phyloP scores from a whole-genome alignment of 495 filamentous ascomycete species.

The Mycothermus thermophilus region DNA sequence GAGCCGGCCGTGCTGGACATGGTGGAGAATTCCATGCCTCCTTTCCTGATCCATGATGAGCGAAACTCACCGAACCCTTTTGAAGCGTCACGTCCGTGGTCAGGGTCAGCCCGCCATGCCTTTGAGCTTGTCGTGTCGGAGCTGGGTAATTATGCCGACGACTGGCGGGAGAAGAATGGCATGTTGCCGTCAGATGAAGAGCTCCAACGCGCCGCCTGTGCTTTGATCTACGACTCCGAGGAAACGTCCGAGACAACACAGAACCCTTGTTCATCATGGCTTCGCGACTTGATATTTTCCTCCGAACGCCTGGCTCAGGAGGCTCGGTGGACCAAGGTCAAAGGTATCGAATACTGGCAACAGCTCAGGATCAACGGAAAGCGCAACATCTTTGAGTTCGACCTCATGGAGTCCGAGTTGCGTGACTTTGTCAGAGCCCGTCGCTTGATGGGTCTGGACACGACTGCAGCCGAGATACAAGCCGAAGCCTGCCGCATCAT shows the following conservation, averaged over 20 bases:
- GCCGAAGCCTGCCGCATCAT: conserved; percentile 37
- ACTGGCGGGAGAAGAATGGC: conserved; percentile 17
- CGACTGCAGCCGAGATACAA: conserved; percentile 40
- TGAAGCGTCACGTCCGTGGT: conserved; percentile 23
- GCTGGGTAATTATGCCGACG: conserved; percentile 27
- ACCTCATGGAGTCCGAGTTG: conserved; percentile 33
- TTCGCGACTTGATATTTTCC: conserved; percentile 39
- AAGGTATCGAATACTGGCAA: conserved; percentile 14
- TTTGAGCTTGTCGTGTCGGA: conserved; percentile 41
- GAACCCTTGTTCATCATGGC: conserved; percentile 30
- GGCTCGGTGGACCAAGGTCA: conserved; percentile 10
- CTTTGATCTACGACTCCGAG: conserved; percentile 29
- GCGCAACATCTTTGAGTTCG: conserved; percentile 32
- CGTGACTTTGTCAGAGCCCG: conserved; percentile 35
- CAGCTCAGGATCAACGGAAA: conserved; percentile 35
- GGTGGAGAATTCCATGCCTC: conserved; percentile 54
- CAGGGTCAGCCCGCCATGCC: conserved; percentile 27
- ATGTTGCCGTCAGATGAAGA: conserved; percentile 26
- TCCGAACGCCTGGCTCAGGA: conserved; percentile 21
- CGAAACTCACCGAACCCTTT: conserved; percentile 35
- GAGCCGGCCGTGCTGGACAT: conserved; percentile 42
- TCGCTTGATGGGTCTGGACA: conserved; percentile 36
- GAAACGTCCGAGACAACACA: conserved; percentile 15
- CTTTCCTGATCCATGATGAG: conserved; percentile 47
- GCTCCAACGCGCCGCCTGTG: conserved; percentile 29